These are phyloP conservation scores for Phytophthora pistaciae DNA, from an alignment of 352 stramenopile species.

Conservation along the genomic window DNA sequence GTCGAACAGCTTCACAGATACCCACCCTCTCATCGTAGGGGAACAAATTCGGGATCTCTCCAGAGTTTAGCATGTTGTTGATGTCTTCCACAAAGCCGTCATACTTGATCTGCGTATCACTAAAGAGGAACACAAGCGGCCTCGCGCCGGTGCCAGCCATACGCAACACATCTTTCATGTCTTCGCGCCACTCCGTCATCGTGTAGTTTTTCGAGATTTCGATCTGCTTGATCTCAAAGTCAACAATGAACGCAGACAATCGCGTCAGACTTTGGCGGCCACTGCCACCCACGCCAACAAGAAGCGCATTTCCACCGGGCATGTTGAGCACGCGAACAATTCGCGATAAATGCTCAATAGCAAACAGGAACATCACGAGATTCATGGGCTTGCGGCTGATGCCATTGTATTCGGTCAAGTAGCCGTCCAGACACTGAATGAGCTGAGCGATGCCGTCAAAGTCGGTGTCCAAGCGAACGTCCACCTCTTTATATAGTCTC, in stretches of 20 bases:
- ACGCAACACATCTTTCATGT: constrained; percentile 94
- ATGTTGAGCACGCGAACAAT: constrained; percentile 95
- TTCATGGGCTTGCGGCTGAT: constrained; percentile 96
- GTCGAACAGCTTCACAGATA: constrained; percentile 91
- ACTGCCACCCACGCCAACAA: constrained; percentile 95
- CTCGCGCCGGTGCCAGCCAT: constrained; percentile 86
- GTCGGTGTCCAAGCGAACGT: constrained; percentile 69
- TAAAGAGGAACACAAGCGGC: constrained; percentile 95
- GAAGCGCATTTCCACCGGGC: constrained; percentile 93
- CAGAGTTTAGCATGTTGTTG: constrained; percentile 97
- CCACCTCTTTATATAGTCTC: constrained; percentile 84
- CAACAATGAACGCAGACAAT: constrained; percentile 93
- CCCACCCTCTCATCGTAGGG: constrained; percentile 92
- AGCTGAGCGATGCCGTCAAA: constrained; percentile 85
- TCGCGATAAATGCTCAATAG: constrained; percentile 94
- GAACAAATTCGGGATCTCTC: constrained; percentile 97
- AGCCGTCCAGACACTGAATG: constrained; percentile 90
- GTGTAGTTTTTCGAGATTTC: constrained; percentile 97
- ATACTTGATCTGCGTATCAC: constrained; percentile 96
- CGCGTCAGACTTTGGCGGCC: constrained; percentile 93
- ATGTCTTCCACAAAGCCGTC: constrained; percentile 97
- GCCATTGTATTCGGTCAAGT: constrained; percentile 93
- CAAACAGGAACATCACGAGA: constrained; percentile 97
- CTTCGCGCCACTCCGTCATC: constrained; percentile 95
- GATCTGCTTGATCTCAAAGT: constrained; percentile 94